Conservation (phyloP, 2,329 filamentous ascomycete genomes). For the Aureobasidium leucospermi region DNA sequence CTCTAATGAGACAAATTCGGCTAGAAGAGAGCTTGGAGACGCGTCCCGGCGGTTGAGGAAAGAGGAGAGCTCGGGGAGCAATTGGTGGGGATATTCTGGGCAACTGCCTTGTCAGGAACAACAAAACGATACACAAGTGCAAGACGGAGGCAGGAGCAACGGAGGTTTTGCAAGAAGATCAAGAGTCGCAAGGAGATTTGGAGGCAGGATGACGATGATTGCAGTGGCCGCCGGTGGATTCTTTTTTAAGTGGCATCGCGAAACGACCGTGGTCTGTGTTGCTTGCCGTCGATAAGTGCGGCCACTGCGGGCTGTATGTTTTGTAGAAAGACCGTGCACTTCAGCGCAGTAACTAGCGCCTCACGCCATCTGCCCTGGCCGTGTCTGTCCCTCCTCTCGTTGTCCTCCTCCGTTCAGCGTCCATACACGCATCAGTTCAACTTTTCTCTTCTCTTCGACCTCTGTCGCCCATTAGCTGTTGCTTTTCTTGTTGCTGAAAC, state of each 20-base stretch:
- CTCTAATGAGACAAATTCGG: not conserved
- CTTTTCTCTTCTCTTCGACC: slow-evolving; percentile 10
- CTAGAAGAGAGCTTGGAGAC: not conserved
- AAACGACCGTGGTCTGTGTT: slow-evolving; percentile 8
- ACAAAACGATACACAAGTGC: not conserved
- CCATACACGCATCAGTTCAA: not conserved
- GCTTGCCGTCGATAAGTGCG: slow-evolving; percentile 1
- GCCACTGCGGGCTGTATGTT: slow-evolving; percentile 1
- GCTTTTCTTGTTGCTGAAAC: slow-evolving; percentile 1
- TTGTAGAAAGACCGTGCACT: not conserved
- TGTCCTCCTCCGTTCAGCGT: slow-evolving; percentile 2
- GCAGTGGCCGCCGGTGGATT: slow-evolving; percentile 9
- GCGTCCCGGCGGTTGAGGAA: slow-evolving; percentile 1
- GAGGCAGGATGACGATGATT: slow-evolving; percentile 9
- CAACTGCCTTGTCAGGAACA: not conserved
- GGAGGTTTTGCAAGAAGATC: not conserved
- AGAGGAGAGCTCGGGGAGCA: slow-evolving; percentile 5
- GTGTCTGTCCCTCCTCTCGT: slow-evolving; percentile 8
- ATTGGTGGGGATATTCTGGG: slow-evolving; percentile 3
- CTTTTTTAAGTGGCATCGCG: slow-evolving; percentile 7
- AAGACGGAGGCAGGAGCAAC: not conserved
- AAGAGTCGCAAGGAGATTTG: not conserved
- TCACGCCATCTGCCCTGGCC: slow-evolving; percentile 7
- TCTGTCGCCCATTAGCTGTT: slow-evolving; percentile 1
- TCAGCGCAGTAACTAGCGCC: not conserved